Evolutionary conservation across 306 rosid species (phyloP), one percentile per base, ranked within the genome.

Genomic region (Dryas octopetala): DNA sequence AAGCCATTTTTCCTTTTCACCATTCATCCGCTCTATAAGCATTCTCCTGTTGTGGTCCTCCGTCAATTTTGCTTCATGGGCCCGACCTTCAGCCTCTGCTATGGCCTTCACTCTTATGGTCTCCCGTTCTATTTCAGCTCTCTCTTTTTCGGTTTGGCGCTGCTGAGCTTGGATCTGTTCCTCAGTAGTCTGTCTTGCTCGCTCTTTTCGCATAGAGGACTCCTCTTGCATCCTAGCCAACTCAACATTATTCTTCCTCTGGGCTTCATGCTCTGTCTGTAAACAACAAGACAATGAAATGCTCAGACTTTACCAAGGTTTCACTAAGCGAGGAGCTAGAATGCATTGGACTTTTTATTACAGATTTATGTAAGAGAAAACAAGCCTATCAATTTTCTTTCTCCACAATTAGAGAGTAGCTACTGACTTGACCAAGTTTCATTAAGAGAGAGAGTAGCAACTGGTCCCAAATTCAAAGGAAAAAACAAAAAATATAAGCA

Each of bases 1-100:
- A 77, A 96, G 92, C 99, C 98, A 96, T 86, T 96, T 96, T 76
- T 96, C 98, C 66, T 81, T 90, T 89, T 96, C 98, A 59, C 98
- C 99, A 51, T 85, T 93, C 76, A 96, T 74, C 63, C 88, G 86
- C 67, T 96, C 99, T 49, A 87, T 60, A 49, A 96, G 96, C 98
- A 90, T 87, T 84, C 97, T 88, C 82, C 97, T 82, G 67, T 89
- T 96, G 72, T 90, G 96, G 65, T 96, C 98, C 85, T 89, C 98
- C 0, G 91, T 92, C 82, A 92, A 83, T 76, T 90, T 90, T 51
- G 94, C 96, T 81, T 92, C 97, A 78, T 84, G 93, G 66, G 85
- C 98, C 62, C 96, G 93, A 47, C 88, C 97, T 84, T 96, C 98
- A 47, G 98, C 99, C 81, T 96, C 93, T 48, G 96, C 99, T 87